Evolutionary conservation across 768 basidiomycete genomes (phyloP), one percentile per base, ranked within the genome.

Genomic region (Heimioporus sp.): DNA sequence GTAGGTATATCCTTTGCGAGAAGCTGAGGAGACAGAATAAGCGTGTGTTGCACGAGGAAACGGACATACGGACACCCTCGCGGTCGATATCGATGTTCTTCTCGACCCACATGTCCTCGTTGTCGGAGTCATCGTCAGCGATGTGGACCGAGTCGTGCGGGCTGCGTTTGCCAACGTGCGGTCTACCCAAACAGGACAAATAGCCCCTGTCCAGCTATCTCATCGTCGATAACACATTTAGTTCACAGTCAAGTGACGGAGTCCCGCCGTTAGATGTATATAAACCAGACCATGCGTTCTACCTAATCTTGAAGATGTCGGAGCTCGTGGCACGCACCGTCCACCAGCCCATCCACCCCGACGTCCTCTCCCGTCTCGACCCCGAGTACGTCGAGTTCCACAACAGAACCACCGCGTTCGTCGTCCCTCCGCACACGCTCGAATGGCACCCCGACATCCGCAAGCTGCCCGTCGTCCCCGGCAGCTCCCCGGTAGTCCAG

Each of bases 51-150:
- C 8, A 39, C 28, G 30, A 52, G 17, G 5, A 30, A 28, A 31
- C 0, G 16, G n/a, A 12, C 2, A 20, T 8, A 77, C 83, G 59
- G 65, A 91, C 89, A 64, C 77, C 75, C 68, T 89, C 86, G 16
- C 87, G 85, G 47, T 86, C 86, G 73, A 84, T 80, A 62, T 85
- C 84, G 35, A 92, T 83, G 59, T 90, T 90, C 75, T 90, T 92
- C 73, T 93, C 93, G 20, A 85, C 79, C 92, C 92, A 94, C 73
- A 91, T 80, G 49, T 85, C 85, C 16, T 85, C 83, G 64, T 83
- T 85, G 54, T 82, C 74, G 15, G 79, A 76, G 63, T 93, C 87
- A 60, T 92, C 89, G 64, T 91, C 91, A 0, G 80, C 73, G 32
- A 82, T 74, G 48, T 62, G 55, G 19, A 65, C 54, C 35, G 72